Percentiles rank a stretch among this genome's conserved stretches.
phyloP scores from a whole-genome alignment of 345 rosid genomes.

The Barbarea vulgaris region DNA sequence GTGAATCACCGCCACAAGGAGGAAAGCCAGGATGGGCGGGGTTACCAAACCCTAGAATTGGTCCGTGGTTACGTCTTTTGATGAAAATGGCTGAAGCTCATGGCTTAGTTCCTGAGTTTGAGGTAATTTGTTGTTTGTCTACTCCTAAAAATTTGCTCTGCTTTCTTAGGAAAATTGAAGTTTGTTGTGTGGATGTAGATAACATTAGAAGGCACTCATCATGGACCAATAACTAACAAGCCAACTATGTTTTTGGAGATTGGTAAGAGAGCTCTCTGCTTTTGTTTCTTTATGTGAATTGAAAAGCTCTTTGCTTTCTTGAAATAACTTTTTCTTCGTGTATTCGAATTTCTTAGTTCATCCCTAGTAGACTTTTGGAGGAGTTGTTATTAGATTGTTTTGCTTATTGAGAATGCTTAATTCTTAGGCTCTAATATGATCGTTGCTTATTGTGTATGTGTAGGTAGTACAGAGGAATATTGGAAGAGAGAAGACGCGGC shows the following conservation, averaged over 20 bases:
- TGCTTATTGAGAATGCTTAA: neutral
- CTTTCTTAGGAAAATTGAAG: neutral
- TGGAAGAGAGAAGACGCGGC: slow-evolving; percentile 93
- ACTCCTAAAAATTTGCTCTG: neutral
- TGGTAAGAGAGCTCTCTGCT: slow-evolving; percentile 49
- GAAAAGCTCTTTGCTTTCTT: slow-evolving; percentile 2
- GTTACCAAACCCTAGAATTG: slow-evolving; percentile 79
- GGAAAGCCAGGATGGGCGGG: slow-evolving; percentile 97
- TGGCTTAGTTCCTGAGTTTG: slow-evolving; percentile 88
- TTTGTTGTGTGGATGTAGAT: slow-evolving; percentile 49
- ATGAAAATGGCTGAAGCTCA: slow-evolving; percentile 68
- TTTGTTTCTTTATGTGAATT: neutral
- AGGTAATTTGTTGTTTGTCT: slow-evolving; percentile 45
- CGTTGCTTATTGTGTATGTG: slow-evolving; percentile 23
- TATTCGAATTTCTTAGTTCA: neutral
- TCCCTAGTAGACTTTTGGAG: neutral
- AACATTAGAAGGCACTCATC: slow-evolving; percentile 94
- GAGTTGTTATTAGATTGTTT: neutral
- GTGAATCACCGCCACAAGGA: slow-evolving; percentile 81
- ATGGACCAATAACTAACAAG: slow-evolving; percentile 80
- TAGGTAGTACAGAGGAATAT: slow-evolving; percentile 87
- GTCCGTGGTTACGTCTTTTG: slow-evolving; percentile 85
- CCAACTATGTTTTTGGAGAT: slow-evolving; percentile 94
- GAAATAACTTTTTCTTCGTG: neutral
- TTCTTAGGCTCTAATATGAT: neutral